These are phyloP conservation scores for Iris pallida DNA, from an alignment of 116 monocot species.

Conservation along the genomic window DNA sequence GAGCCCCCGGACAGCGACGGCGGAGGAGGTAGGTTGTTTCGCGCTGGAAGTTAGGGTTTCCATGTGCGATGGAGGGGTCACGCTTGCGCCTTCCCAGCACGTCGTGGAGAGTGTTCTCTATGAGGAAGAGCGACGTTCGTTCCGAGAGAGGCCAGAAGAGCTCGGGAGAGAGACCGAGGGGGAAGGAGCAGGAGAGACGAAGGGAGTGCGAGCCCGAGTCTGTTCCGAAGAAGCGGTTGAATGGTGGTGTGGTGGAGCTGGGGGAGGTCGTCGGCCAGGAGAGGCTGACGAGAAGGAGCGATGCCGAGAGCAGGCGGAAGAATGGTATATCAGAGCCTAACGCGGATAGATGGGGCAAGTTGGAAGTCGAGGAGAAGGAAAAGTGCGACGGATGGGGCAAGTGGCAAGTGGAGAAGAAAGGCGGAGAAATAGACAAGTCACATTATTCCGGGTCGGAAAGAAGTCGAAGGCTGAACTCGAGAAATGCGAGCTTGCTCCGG, in stretches of 20 bases:
- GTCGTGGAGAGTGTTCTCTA: constrained; percentile 49
- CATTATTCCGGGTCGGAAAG: no score
- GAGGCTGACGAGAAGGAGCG: background rate
- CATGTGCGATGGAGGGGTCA: constrained; percentile 98
- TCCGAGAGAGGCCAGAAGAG: background rate
- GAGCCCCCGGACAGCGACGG: background rate
- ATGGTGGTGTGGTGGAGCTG: constrained; percentile 17
- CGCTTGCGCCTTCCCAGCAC: constrained; percentile 57
- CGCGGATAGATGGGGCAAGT: constrained; percentile 14
- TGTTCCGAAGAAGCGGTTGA: constrained; percentile 15
- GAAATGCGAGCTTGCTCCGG: constrained; percentile 39
- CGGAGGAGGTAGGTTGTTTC: constrained; percentile 1
- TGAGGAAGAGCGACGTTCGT: constrained; percentile 16
- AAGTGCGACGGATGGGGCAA: background rate
- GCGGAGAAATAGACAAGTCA: no score
- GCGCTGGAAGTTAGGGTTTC: constrained; percentile 29
- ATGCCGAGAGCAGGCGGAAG: no score
- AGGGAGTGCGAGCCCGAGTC: background rate
- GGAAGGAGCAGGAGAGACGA: constrained; percentile 3
- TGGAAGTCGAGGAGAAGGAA: constrained; percentile 8
- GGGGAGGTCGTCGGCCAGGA: constrained; percentile 18
- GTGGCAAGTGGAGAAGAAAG: constrained; percentile 5
- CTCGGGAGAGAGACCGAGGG: background rate
- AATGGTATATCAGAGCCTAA: constrained; percentile 21
- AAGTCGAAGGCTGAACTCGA: constrained; percentile 11